Percentiles rank a stretch among this genome's conserved stretches.
Evolutionary conservation across 352 stramenopile genomes (phyloP).

Genomic region (Phytophthora megakarya): DNA sequence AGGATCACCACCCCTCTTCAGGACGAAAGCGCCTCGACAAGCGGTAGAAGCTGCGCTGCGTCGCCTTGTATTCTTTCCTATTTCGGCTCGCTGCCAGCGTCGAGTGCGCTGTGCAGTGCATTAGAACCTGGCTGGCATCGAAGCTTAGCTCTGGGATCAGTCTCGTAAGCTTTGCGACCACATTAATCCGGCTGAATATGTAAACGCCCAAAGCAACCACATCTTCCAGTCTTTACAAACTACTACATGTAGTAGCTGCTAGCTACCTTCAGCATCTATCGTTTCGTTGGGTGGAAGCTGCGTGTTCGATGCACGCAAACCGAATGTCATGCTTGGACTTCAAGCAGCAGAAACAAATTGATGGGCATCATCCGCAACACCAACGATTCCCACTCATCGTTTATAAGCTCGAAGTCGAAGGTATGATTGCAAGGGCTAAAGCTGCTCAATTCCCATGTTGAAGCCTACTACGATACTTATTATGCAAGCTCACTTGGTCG

Average conservation of each 20-base stretch:
- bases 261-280: no score
- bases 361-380: no score
- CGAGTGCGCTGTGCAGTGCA: conserved; percentile 28
- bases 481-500: conserved; percentile 28
- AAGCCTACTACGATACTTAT: conserved; percentile 33
- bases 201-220: conserved; percentile 32
- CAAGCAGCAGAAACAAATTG: not conserved
- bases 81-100: conserved; percentile 30
- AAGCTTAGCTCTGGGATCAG: conserved; percentile 39
- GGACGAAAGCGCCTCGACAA: conserved; percentile 33
- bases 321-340: not conserved
- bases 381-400: no score
- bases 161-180: conserved; percentile 24
- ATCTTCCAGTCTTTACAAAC: no score
- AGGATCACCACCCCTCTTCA: conserved; percentile 26
- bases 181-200: conserved; percentile 42
- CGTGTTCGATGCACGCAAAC: no score
- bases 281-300: not conserved
- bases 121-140: conserved; percentile 26
- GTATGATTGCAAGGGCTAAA: not conserved
- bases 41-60: conserved; percentile 41
- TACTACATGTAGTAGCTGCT: no score
- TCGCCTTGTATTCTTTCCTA: conserved; percentile 15
- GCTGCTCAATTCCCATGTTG: conserved; percentile 38
- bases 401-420: not conserved